Evolutionary conservation across 768 basidiomycete genomes (phyloP).

Genomic region (Xerocomus brunneocitrinus): DNA sequence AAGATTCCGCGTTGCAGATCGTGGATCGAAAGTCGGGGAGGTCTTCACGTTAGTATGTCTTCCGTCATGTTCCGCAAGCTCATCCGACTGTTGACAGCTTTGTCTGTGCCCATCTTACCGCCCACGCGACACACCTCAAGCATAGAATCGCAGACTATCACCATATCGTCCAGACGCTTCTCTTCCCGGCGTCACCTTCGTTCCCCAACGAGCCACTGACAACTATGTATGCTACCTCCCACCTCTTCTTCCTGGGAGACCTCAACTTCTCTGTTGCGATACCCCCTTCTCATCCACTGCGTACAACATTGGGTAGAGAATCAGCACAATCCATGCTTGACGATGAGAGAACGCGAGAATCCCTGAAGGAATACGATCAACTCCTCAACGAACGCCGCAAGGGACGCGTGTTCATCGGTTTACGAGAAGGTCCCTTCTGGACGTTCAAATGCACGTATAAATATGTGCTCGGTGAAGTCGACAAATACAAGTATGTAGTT

Average conservation of each 20-base stretch:
- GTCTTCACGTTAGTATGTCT: constrained; percentile 68
- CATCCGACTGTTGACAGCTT: constrained; percentile 49
- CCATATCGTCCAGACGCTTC: constrained; percentile 73
- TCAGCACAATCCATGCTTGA: constrained; percentile 41
- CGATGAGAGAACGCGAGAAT: constrained; percentile 50
- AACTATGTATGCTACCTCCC: constrained; percentile 79
- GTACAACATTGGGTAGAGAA: constrained; percentile 29
- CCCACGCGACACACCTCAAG: constrained; percentile 63
- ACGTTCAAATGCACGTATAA: constrained; percentile 91
- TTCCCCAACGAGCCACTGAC: constrained; percentile 38
- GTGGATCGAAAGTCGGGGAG: constrained; percentile 59
- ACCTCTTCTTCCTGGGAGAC: constrained; percentile 91
- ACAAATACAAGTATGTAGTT: constrained; percentile 65
- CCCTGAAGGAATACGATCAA: constrained; percentile 70
- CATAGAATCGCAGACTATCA: constrained; percentile 73
- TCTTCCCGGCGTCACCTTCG: constrained; percentile 58
- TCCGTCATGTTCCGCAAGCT: not conserved
- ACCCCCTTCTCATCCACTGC: constrained; percentile 50
- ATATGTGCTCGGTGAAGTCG: constrained; percentile 74
- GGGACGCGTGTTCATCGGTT: constrained; percentile 61
- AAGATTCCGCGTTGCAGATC: constrained; percentile 65
- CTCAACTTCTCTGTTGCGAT: constrained; percentile 85
- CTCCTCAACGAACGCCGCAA: constrained; percentile 58
- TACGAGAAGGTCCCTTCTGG: constrained; percentile 86
- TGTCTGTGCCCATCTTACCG: constrained; percentile 87